Conservation (phyloP, 768 basidiomycete species). For the Mycena leptocephala region DNA sequence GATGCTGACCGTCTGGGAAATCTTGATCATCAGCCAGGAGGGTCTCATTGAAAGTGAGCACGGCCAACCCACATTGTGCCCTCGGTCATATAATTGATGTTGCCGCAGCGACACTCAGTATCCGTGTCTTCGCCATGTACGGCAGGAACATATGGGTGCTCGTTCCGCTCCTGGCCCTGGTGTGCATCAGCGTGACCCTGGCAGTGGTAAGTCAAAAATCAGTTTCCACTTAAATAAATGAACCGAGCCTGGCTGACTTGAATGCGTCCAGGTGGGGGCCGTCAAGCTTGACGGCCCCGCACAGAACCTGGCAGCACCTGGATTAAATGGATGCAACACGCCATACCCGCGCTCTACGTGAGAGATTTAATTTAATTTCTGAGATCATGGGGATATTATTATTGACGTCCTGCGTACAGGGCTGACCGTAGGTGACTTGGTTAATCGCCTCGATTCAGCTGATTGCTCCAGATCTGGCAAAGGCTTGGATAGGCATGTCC, state of each 20-base stretch:
- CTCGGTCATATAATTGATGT: slow-evolving; percentile 9
- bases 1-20: slow-evolving; percentile 17
- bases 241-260: slow-evolving; percentile 14
- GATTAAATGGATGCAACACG: neutral
- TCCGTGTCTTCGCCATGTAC: slow-evolving; percentile 27
- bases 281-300: slow-evolving; percentile 4
- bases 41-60: slow-evolving; percentile 21
- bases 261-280: slow-evolving; percentile 19
- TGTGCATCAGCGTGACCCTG: slow-evolving; percentile 14
- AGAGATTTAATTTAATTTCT: neutral
- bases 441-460: neutral
- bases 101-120: slow-evolving; percentile 18
- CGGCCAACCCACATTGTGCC: slow-evolving; percentile 13
- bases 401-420: neutral
- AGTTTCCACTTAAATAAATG: slow-evolving; percentile 8
- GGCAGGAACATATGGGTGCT: slow-evolving; percentile 19
- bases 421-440: neutral
- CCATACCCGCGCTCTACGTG: neutral
- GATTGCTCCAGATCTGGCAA: neutral
- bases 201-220: slow-evolving; percentile 18
- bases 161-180: slow-evolving; percentile 16
- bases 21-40: slow-evolving; percentile 21
- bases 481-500: neutral
- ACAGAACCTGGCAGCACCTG: slow-evolving; percentile 9
- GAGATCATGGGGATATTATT: neutral